These are phyloP conservation scores for Alternaria incomplexa DNA, from an alignment of 2,329 filamentous ascomycete genomes.

Conservation along the genomic window DNA sequence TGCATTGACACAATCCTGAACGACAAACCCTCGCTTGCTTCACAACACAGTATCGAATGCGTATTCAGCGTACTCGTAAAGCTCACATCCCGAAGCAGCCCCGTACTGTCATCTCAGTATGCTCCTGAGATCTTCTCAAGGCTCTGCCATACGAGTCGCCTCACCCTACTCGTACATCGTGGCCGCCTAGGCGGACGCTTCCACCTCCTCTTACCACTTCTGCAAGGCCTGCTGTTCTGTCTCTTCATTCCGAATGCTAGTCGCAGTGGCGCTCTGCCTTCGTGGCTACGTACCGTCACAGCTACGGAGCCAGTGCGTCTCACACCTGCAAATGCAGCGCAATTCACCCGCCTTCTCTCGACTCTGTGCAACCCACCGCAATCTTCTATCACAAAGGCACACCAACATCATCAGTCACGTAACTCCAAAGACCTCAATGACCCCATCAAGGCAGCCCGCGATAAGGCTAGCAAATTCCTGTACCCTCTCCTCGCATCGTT, in stretches of 20 bases:
- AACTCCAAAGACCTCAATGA: constrained; percentile 59
- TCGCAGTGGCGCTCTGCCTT: constrained; percentile 33
- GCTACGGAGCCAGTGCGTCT: constrained; percentile 29
- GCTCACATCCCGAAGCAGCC: constrained; percentile 42
- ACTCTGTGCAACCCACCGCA: constrained; percentile 67
- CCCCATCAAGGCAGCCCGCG: constrained; percentile 64
- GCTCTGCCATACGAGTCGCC: constrained; percentile 60
- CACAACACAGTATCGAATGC: constrained; percentile 53
- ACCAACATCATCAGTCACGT: constrained; percentile 36
- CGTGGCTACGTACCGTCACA: constrained; percentile 36
- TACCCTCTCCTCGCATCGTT: constrained; percentile 65
- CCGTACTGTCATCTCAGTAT: constrained; percentile 27
- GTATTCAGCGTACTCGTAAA: constrained; percentile 46
- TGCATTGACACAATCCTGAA: constrained; percentile 55
- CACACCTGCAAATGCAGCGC: constrained; percentile 53
- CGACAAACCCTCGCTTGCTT: constrained; percentile 47
- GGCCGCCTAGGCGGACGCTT: constrained; percentile 65
- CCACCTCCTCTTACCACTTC: constrained; percentile 62
- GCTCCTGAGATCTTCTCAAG: constrained; percentile 58
- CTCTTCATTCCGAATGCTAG: constrained; percentile 58
- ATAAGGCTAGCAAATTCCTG: constrained; percentile 63
- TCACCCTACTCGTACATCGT: constrained; percentile 63
- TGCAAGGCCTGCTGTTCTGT: constrained; percentile 62
- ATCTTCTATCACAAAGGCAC: constrained; percentile 57
- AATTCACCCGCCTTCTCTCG: constrained; percentile 63